These are phyloP conservation scores for Pichia sporocuriosa DNA, from an alignment of 805 yeast genomes.

Conservation along the genomic window DNA sequence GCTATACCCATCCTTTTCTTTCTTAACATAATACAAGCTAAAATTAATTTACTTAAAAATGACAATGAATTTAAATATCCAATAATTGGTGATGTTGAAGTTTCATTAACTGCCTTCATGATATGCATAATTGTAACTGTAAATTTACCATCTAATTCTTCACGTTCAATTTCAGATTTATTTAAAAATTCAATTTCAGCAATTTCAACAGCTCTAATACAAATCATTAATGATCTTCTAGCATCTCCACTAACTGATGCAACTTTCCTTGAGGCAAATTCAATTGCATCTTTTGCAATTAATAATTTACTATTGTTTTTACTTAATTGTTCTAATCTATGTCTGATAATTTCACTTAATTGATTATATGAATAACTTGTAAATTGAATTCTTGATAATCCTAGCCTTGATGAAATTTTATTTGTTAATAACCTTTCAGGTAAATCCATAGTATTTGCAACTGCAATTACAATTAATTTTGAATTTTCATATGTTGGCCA, in stretches of 20 bases:
- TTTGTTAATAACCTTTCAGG: slow-evolving; percentile 86
- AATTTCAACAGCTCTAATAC: slow-evolving; percentile 82
- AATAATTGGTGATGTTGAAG: slow-evolving; percentile 67
- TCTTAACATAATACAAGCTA: slow-evolving; percentile 61
- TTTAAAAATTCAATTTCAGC: slow-evolving; percentile 59
- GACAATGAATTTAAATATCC: slow-evolving; percentile 54
- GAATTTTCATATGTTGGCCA: slow-evolving; percentile 90
- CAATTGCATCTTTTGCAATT: slow-evolving; percentile 68
- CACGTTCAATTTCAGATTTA: slow-evolving; percentile 24
- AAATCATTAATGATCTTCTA: slow-evolving; percentile 79
- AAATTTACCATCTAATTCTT: slow-evolving; percentile 33
- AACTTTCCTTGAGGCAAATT: slow-evolving; percentile 87
- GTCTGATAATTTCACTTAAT: slow-evolving; percentile 64
- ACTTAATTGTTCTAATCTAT: slow-evolving; percentile 52
- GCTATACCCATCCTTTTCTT: slow-evolving; percentile 61
- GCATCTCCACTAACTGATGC: slow-evolving; percentile 98
- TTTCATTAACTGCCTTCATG: slow-evolving; percentile 70
- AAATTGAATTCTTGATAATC: slow-evolving; percentile 79
- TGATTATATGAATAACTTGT: slow-evolving; percentile 82
- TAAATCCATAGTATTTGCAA: slow-evolving; percentile 95
- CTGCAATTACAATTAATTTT: slow-evolving; percentile 79
- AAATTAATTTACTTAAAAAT: slow-evolving; percentile 60
- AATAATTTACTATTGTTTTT: slow-evolving; percentile 37
- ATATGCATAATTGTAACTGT: slow-evolving; percentile 68
- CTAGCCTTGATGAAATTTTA: slow-evolving; percentile 86